Conservation (phyloP, 805 yeast genomes). For the Kluyveromyces nonfermentans region DNA sequence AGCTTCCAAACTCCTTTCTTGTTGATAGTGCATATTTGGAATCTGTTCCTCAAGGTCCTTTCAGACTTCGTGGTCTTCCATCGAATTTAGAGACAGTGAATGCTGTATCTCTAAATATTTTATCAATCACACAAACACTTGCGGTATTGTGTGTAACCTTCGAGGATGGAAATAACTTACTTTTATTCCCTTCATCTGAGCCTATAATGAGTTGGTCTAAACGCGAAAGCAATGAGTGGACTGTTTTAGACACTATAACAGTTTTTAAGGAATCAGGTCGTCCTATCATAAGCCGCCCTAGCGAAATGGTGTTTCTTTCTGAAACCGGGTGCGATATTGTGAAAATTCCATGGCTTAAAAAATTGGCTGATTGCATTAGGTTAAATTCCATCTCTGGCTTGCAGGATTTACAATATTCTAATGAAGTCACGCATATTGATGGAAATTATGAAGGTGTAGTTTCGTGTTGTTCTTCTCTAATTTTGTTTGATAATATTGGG, state of each 20-base stretch:
- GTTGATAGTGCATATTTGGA: conserved; percentile 5
- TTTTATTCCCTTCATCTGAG: conserved; percentile 27
- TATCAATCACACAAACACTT: conserved; percentile 11
- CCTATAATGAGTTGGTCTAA: conserved; percentile 32
- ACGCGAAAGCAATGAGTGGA: conserved; percentile 15
- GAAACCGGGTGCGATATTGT: background rate
- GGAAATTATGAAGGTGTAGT: background rate
- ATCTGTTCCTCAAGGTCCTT: conserved; percentile 42
- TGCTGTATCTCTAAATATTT: conserved; percentile 33
- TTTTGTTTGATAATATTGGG: background rate
- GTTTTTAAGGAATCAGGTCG: background rate
- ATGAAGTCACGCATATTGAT: background rate
- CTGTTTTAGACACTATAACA: conserved; percentile 15
- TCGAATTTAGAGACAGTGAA: conserved; percentile 35
- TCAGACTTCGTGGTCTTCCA: conserved; percentile 46
- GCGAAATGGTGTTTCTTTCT: background rate
- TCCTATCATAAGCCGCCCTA: no score
- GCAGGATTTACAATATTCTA: background rate
- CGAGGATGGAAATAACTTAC: conserved; percentile 23
- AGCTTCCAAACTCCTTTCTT: conserved; percentile 10
- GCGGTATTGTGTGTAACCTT: conserved; percentile 22
- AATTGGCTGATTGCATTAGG: background rate
- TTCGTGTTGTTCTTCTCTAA: background rate
- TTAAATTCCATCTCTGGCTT: background rate
- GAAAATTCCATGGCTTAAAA: conserved; percentile 1